Conservation (phyloP, 1,139 yeast genomes). For the Blastobotrys illinoisensis region DNA sequence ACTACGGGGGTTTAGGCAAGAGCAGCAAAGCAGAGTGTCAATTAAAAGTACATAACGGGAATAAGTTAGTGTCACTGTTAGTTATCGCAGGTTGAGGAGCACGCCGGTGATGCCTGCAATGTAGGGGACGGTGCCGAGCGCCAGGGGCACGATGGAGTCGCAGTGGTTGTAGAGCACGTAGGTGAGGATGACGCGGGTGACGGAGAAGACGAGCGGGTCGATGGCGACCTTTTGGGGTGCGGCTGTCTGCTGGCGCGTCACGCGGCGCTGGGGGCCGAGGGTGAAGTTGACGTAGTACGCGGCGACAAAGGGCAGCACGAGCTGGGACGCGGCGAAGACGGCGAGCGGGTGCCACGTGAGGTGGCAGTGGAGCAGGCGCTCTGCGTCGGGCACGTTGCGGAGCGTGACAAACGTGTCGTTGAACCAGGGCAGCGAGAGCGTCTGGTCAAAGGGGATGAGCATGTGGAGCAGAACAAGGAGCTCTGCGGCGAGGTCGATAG, state of each 20-base stretch:
- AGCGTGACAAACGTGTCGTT: constrained; percentile 6
- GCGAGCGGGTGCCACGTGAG: constrained; percentile 29
- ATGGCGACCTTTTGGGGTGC: constrained; percentile 19
- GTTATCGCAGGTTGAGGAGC: neutral
- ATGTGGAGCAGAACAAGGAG: constrained; percentile 13
- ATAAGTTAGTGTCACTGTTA: neutral
- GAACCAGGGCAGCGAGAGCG: constrained; percentile 11
- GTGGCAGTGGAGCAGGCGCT: constrained; percentile 14
- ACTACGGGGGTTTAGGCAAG: too few species aligned
- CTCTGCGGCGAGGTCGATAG: constrained; percentile 17
- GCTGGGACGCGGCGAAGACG: constrained; percentile 31
- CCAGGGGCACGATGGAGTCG: constrained; percentile 17
- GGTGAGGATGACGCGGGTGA: constrained; percentile 44
- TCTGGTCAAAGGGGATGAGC: constrained; percentile 9
- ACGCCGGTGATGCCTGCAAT: constrained; percentile 19
- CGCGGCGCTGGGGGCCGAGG: neutral
- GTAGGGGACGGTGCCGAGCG: constrained; percentile 34
- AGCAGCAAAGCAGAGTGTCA: too few species aligned
- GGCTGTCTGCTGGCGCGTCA: constrained; percentile 7
- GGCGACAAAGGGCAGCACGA: constrained; percentile 39
- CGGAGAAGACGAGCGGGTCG: constrained; percentile 57
- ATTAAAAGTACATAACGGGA: neutral
- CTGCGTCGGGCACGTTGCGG: constrained; percentile 11
- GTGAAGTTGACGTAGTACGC: constrained; percentile 30
- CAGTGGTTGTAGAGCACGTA: constrained; percentile 35